A percentile compares a stretch with the other conserved stretches of the same genome.
phyloP scores from a whole-genome alignment of 2,329 filamentous ascomycete genomes.

The Fusarium sp. region DNA sequence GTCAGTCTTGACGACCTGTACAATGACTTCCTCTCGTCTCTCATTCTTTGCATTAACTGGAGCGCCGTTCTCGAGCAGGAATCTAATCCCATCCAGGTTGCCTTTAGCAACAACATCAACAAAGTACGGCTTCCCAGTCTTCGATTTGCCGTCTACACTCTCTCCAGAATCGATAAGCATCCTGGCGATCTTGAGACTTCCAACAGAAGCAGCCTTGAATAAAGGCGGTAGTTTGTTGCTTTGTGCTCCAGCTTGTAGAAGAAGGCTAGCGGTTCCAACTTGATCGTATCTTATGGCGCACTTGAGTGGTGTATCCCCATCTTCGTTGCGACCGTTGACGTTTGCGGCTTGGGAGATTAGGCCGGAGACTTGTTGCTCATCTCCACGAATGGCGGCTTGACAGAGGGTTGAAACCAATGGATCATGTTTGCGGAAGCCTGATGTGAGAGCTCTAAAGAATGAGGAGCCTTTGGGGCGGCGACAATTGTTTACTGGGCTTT shows the following conservation, averaged over 20 bases:
- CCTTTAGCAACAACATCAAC: background rate
- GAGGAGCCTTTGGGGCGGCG: background rate
- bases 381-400: background rate
- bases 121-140: background rate
- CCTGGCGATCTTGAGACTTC: background rate
- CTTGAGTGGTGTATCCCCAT: slow-evolving; percentile 1
- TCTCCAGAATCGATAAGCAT: background rate
- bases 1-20: background rate
- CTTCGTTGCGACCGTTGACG: slow-evolving; percentile 3
- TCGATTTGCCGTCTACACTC: background rate
- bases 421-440: background rate
- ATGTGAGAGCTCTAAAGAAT: background rate
- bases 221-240: background rate
- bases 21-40: background rate
- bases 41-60: background rate
- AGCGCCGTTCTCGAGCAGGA: background rate
- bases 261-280: background rate
- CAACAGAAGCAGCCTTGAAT: background rate
- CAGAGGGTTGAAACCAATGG: background rate
- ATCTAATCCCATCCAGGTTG: background rate
- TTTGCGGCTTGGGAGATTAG: background rate
- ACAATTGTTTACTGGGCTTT: rapidly evolving
- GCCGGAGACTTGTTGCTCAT: background rate
- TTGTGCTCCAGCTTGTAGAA: background rate
- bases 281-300: background rate